Percentiles rank a stretch among this genome's conserved stretches.
phyloP scores from a whole-genome alignment of 805 yeast species.

The Yarrowia divulgata region DNA sequence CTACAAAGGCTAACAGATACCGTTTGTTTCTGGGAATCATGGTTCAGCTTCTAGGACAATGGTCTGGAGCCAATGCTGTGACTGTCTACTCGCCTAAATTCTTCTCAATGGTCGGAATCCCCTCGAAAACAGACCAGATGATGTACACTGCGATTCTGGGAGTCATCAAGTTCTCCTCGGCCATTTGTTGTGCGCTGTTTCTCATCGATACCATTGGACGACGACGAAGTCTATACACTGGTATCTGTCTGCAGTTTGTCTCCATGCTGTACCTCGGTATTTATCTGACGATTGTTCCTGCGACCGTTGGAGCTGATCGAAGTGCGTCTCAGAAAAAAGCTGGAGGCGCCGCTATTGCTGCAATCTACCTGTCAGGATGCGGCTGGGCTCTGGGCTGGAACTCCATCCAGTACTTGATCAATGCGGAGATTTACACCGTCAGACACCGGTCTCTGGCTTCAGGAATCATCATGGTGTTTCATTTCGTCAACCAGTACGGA shows the following conservation, averaged over 20 bases:
- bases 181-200: conserved; percentile 61
- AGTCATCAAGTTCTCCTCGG: conserved; percentile 59
- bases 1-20: conserved; percentile 50
- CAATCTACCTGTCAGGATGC: conserved; percentile 59
- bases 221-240: conserved; percentile 58
- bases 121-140: conserved; percentile 51
- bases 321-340: conserved; percentile 52
- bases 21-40: conserved; percentile 55
- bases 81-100: conserved; percentile 65
- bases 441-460: conserved; percentile 59
- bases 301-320: conserved; percentile 50
- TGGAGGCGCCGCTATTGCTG: conserved; percentile 59
- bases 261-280: conserved; percentile 58
- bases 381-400: conserved; percentile 71
- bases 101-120: conserved; percentile 57
- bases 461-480: conserved; percentile 62
- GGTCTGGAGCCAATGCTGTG: conserved; percentile 65
- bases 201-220: conserved; percentile 64
- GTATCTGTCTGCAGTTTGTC: conserved; percentile 56
- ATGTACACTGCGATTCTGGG: conserved; percentile 62
- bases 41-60: conserved; percentile 54
- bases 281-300: conserved; percentile 52
- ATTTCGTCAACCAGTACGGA: conserved; percentile 64
- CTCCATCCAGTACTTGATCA: conserved; percentile 61
- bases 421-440: conserved; percentile 63